These are phyloP conservation scores for Kwoniella dendrophila DNA, from an alignment of 768 basidiomycete genomes.

Conservation along the genomic window DNA sequence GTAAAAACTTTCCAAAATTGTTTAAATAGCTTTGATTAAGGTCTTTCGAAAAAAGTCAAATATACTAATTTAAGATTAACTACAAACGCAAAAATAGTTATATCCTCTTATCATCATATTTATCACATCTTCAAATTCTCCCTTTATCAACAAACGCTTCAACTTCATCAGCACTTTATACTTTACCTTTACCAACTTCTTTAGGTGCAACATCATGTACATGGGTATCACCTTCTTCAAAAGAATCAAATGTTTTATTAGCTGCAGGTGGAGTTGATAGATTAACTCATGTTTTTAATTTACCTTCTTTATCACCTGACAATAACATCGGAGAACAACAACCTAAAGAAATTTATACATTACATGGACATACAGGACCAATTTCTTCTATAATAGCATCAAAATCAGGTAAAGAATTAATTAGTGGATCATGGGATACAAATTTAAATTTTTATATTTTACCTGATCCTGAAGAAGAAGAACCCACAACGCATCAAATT, in stretches of 20 bases:
- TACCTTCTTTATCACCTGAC: slow-evolving; percentile 53
- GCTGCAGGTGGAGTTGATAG: slow-evolving; percentile 56
- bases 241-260: slow-evolving; percentile 39
- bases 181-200: slow-evolving; percentile 48
- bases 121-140: slow-evolving; percentile 52
- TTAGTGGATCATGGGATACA: slow-evolving; percentile 86
- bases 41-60: too few relatives aligned
- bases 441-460: slow-evolving; percentile 70
- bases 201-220: slow-evolving; percentile 54
- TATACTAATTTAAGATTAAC: too few relatives aligned
- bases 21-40: too few relatives aligned
- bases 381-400: slow-evolving; percentile 71
- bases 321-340: slow-evolving; percentile 48
- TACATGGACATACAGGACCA: slow-evolving; percentile 80
- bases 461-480: slow-evolving; percentile 59
- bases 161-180: slow-evolving; percentile 35
- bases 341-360: slow-evolving; percentile 64
- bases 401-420: slow-evolving; percentile 64
- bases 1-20: slow-evolving; percentile 19
- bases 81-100: too few relatives aligned
- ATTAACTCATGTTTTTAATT: slow-evolving; percentile 50
- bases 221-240: slow-evolving; percentile 45
- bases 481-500: slow-evolving; percentile 75
- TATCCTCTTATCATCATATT: slow-evolving; percentile 53
- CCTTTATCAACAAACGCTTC: slow-evolving; percentile 39